These are phyloP conservation scores for Crithidia mellificae DNA, from an alignment of 208 protist genomes.

Conservation along the genomic window DNA sequence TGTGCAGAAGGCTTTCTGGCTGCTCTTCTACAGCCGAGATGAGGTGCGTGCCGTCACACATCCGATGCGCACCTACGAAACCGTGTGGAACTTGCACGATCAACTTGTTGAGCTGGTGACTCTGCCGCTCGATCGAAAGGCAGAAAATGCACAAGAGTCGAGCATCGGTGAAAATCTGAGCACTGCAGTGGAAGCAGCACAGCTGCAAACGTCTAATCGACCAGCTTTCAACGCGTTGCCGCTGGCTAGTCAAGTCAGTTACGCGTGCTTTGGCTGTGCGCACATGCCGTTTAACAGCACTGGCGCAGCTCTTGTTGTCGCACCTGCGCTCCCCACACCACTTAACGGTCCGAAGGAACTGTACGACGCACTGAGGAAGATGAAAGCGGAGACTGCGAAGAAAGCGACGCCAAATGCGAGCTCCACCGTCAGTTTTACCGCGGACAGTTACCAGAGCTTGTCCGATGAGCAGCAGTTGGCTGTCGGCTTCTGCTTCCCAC, in stretches of 20 bases:
- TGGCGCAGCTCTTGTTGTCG: background rate
- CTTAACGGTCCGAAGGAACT: background rate
- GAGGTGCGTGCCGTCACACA: constrained; percentile 79
- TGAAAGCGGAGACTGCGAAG: too few relatives aligned
- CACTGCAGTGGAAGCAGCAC: background rate
- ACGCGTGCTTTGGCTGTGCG: constrained; percentile 45
- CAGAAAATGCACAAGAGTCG: too few relatives aligned
- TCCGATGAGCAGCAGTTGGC: constrained; percentile 24
- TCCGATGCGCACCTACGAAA: constrained; percentile 57
- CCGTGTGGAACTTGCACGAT: constrained; percentile 52
- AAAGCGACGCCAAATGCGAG: too few relatives aligned
- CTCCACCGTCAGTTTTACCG: too few relatives aligned
- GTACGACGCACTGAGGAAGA: background rate
- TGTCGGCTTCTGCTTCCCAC: constrained; percentile 33
- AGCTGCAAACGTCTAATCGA: background rate
- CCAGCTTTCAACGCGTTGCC: constrained; percentile 32
- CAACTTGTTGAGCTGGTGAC: constrained; percentile 28
- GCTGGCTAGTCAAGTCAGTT: constrained; percentile 34
- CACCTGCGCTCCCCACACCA: background rate
- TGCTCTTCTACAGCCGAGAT: constrained; percentile 82
- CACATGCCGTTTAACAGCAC: constrained; percentile 21
- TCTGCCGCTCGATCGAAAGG: background rate
- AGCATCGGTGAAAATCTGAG: background rate
- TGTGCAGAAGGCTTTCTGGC: constrained; percentile 55
- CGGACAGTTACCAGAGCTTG: constrained; percentile 2